phyloP scores from a whole-genome alignment of 257 asterid genomes.

The Fraxinus pennsylvanica region DNA sequence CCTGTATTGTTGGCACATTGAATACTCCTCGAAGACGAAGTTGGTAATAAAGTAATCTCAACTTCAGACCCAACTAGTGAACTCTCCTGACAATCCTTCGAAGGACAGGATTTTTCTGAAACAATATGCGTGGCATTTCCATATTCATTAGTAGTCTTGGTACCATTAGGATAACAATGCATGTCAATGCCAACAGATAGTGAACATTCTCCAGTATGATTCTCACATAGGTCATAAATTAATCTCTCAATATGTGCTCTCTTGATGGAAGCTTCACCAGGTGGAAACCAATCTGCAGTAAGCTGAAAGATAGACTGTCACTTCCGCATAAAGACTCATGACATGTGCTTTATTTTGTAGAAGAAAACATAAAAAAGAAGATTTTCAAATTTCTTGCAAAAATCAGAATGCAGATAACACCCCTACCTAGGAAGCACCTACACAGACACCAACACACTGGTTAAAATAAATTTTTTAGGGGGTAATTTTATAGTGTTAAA shows the following conservation, averaged over 20 bases:
- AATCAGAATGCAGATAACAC: constrained; percentile 13
- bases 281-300: constrained; percentile 74
- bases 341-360: constrained; percentile 1
- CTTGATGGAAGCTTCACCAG: constrained; percentile 75
- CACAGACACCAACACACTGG: background rate
- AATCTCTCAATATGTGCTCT: constrained; percentile 67
- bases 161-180: constrained; percentile 35
- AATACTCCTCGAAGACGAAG: constrained; percentile 40
- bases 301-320: constrained; percentile 49
- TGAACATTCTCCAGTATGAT: constrained; percentile 47
- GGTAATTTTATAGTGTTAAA: background rate
- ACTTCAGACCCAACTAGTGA: constrained; percentile 43
- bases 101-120: constrained; percentile 33
- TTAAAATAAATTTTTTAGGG: background rate
- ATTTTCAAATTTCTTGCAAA: background rate
- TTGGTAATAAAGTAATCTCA: constrained; percentile 65
- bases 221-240: constrained; percentile 58
- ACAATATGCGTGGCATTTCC: constrained; percentile 43
- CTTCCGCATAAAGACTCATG: constrained; percentile 18
- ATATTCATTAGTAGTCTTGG: constrained; percentile 26
- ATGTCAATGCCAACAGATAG: constrained; percentile 39
- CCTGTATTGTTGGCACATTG: constrained; percentile 49
- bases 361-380: background rate
- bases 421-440: background rate
- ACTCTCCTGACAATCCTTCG: constrained; percentile 39